Evolutionary conservation across 768 basidiomycete species (phyloP), one percentile per base, ranked within the genome.

Genomic region (Mrakia hoshinonis): DNA sequence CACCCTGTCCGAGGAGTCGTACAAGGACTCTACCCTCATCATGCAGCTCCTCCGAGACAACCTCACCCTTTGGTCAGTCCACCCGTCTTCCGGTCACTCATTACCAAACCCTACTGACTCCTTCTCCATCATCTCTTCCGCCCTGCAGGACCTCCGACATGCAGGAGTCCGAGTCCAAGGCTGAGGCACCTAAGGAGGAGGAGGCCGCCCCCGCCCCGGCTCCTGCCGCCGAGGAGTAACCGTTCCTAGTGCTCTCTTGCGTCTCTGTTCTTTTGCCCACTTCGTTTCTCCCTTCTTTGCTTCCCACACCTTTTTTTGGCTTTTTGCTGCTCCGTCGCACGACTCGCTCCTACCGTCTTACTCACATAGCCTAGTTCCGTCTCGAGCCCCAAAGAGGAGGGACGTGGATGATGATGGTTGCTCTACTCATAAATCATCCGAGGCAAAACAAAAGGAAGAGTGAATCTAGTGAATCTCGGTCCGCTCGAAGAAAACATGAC

Each of bases 11-110:
- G 95, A 97, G 83, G 94, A 97, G 85, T 90, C 89, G 81, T 97
- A 98, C 89, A 96, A 97, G 85, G 94, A 97, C 82, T 96, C 92
- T 72, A 98, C 95, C 49, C 84, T 97, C 76, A 95, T 95, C 82
- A 82, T 81, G 81, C 95, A 97, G 82, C 83, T 97, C 74, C 87
- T 97, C 79, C 87, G 93, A 78, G 94, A 97, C 81, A 97, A 97
- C 86, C 83, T 98, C 54, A 96, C 93, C 62, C 86, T 97, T 77
- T 98, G 94, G 94, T 70, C 31, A 38, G 69, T 58, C 24, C n/a
- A n/a, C n/a, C 43, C 31, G 5, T 52, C 22, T 52, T 68, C 48
- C 54, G 31, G 66, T n/a, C 38, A 39, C 15, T 3, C 22, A 60
- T 39, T 24, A 11, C 13, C 24, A 47, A 29, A 13, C 12, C 24